These are phyloP conservation scores for Cyberlindnera veronae DNA, from an alignment of 805 yeast species.

Conservation along the genomic window DNA sequence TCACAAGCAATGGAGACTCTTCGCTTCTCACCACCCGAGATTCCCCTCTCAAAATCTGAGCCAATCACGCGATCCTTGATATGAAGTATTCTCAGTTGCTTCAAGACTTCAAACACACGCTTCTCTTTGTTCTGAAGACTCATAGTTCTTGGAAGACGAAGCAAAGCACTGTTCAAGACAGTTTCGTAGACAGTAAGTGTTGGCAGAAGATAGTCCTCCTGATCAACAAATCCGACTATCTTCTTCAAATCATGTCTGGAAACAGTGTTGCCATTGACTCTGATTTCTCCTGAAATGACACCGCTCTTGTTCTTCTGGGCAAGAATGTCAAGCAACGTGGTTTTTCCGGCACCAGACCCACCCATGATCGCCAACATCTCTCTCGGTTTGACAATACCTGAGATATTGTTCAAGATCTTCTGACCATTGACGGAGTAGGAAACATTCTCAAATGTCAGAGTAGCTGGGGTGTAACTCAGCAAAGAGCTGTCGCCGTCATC, in stretches of 20 bases:
- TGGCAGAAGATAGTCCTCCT: constrained; percentile 86
- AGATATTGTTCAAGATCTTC: constrained; percentile 56
- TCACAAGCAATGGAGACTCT: constrained; percentile 94
- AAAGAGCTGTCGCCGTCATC: constrained; percentile 41
- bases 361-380: constrained; percentile 96
- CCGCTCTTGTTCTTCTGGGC: constrained; percentile 90
- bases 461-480: constrained; percentile 58
- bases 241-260: constrained; percentile 46
- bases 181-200: constrained; percentile 96
- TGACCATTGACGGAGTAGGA: constrained; percentile 54
- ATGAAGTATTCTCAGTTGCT: constrained; percentile 77
- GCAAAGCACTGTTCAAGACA: constrained; percentile 83
- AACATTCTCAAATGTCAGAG: constrained; percentile 72
- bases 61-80: constrained; percentile 88
- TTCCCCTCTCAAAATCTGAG: constrained; percentile 84
- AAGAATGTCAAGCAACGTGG: constrained; percentile 85
- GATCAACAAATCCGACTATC: constrained; percentile 92
- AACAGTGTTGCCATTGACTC: constrained; percentile 65
- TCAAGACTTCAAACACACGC: constrained; percentile 79
- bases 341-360: constrained; percentile 98
- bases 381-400: constrained; percentile 81
- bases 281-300: constrained; percentile 56
- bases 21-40: constrained; percentile 90
- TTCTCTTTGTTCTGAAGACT: constrained; percentile 65
- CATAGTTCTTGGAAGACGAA: constrained; percentile 83